Evolutionary conservation across 2,329 filamentous ascomycete species (phyloP).

Genomic region (Clonostachys solani): DNA sequence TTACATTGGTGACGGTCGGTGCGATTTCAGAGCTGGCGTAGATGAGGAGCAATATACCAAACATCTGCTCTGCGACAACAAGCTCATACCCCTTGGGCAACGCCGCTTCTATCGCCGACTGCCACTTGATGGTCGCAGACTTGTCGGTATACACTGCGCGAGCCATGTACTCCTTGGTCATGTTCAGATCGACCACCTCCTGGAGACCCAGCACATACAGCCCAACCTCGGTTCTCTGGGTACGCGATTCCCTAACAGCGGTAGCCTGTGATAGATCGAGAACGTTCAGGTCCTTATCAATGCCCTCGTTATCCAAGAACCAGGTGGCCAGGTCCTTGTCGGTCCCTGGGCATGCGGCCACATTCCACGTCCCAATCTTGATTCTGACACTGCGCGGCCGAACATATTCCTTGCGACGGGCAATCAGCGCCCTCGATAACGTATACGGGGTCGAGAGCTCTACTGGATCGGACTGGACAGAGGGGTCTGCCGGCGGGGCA

Average conservation of each 20-base stretch:
- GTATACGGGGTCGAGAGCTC: conserved; percentile 50
- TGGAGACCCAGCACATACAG: conserved; percentile 90
- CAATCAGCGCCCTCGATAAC: conserved; percentile 62
- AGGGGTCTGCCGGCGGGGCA: conserved; percentile 19
- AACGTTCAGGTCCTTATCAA: conserved; percentile 59
- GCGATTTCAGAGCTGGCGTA: conserved; percentile 78
- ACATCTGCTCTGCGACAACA: conserved; percentile 77
- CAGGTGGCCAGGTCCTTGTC: conserved; percentile 85
- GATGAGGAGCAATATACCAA: conserved; percentile 78
- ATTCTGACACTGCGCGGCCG: conserved; percentile 70
- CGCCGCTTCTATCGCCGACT: conserved; percentile 66
- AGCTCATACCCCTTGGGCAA: conserved; percentile 75
- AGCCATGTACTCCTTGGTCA: conserved; percentile 72
- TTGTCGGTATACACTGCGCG: conserved; percentile 66
- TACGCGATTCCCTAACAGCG: conserved; percentile 29
- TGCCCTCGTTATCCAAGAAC: conserved; percentile 76
- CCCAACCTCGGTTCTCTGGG: conserved; percentile 54
- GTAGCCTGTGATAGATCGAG: conserved; percentile 38
- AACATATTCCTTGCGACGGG: conserved; percentile 75
- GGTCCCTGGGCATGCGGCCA: conserved; percentile 77
- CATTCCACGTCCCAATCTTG: conserved; percentile 95
- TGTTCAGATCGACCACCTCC: conserved; percentile 84
- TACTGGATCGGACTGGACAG: conserved; percentile 32
- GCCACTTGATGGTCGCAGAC: conserved; percentile 72
- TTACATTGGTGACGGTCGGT: conserved; percentile 74